Evolutionary conservation across 306 rosid species (phyloP).

Genomic region (Crataegus laevigata): DNA sequence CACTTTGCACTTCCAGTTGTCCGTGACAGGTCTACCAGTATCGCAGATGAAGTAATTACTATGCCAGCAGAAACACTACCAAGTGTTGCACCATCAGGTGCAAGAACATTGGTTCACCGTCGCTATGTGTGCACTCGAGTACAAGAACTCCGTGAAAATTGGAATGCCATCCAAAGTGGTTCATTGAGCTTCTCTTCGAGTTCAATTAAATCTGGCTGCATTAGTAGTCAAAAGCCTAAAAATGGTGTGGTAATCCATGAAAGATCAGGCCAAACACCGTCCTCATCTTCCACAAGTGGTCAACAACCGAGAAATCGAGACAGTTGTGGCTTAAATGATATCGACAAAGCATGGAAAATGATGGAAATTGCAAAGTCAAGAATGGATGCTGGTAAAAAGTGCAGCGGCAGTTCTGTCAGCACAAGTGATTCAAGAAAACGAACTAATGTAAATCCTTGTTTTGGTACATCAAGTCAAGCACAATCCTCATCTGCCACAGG

Average conservation of each 20-base stretch:
- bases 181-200: conserved; percentile 38
- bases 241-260: conserved; percentile 11
- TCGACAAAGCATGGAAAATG: conserved; percentile 79
- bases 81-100: conserved; percentile 8
- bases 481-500: conserved; percentile 26
- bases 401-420: conserved; percentile 17
- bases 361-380: conserved; percentile 47
- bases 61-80: not conserved
- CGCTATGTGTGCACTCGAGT: conserved; percentile 39
- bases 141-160: conserved; percentile 50
- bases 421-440: not conserved
- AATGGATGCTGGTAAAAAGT: conserved; percentile 13
- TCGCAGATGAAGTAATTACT: not conserved
- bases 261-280: conserved; percentile 20
- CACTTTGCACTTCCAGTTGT: conserved; percentile 11
- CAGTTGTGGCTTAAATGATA: conserved; percentile 22
- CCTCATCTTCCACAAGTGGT: conserved; percentile 29
- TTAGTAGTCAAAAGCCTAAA: conserved; percentile 17
- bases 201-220: conserved; percentile 30
- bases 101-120: conserved; percentile 38
- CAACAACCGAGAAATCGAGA: conserved; percentile 26
- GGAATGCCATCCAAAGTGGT: conserved; percentile 64
- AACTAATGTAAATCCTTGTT: conserved; percentile 4
- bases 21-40: conserved; percentile 21
- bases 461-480: conserved; percentile 18